phyloP scores from a whole-genome alignment of 768 basidiomycete genomes.

The Termitomyces sp. region DNA sequence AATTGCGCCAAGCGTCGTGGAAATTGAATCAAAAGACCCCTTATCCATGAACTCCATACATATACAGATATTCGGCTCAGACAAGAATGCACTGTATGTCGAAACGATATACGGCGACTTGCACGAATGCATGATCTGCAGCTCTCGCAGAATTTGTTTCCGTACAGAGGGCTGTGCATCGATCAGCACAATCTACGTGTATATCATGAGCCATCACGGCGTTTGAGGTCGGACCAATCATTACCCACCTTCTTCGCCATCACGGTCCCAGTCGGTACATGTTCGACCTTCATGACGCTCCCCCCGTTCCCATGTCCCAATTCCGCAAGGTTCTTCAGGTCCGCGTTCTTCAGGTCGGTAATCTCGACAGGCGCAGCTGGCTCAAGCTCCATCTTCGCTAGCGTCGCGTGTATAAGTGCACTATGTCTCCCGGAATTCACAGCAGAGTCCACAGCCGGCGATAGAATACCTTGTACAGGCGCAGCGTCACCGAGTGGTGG shows the following conservation, averaged over 20 bases:
- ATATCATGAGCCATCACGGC: not conserved
- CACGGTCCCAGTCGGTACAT: conserved; percentile 81
- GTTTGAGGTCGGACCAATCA: not conserved
- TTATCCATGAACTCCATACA: conserved; percentile 98
- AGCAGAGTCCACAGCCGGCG: conserved; percentile 13
- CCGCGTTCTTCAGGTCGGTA: conserved; percentile 79
- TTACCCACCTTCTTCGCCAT: conserved; percentile 95
- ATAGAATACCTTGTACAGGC: conserved; percentile 22
- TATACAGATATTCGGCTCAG: conserved; percentile 97
- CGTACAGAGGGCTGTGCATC: conserved; percentile 94
- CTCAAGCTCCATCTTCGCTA: conserved; percentile 83
- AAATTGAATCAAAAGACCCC: conserved; percentile 90
- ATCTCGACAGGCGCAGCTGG: conserved; percentile 73
- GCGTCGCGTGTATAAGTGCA: conserved; percentile 67
- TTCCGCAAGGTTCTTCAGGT: conserved; percentile 84
- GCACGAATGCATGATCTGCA: conserved; percentile 99
- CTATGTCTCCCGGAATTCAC: conserved; percentile 47
- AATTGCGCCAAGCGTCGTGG: conserved; percentile 90
- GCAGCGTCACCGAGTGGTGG: conserved; percentile 61
- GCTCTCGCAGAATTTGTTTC: conserved; percentile 95
- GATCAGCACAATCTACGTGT: conserved; percentile 82
- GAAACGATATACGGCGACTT: conserved; percentile 90
- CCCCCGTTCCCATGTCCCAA: conserved; percentile 96
- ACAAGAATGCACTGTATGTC: conserved; percentile 94
- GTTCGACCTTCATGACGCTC: conserved; percentile 94